Percentiles rank a stretch among this genome's conserved stretches.
Conservation (phyloP, 495 filamentous ascomycete genomes). For the Aspergillus sclerotiicarbonarius region DNA sequence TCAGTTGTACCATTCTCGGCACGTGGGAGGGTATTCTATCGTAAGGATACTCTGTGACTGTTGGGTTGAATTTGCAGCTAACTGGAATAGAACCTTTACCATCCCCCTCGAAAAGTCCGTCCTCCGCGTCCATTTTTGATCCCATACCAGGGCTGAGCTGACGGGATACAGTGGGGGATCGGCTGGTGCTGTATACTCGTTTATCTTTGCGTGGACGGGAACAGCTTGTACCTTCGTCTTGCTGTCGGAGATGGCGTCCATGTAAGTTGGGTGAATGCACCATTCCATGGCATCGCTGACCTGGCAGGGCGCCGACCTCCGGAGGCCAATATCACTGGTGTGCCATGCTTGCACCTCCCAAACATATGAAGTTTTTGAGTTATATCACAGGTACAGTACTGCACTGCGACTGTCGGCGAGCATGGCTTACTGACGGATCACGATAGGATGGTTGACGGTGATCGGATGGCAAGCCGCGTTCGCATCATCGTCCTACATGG, state of each 20-base stretch:
- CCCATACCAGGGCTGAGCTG: neutral
- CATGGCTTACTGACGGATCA: neutral
- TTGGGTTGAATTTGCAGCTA: neutral
- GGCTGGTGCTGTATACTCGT: slow-evolving; percentile 52
- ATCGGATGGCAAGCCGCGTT: slow-evolving; percentile 47
- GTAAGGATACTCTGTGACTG: slow-evolving; percentile 19
- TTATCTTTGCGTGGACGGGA: slow-evolving; percentile 47
- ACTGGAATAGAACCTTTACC: slow-evolving; percentile 28
- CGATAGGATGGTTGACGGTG: slow-evolving; percentile 44
- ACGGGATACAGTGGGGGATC: slow-evolving; percentile 42
- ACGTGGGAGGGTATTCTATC: slow-evolving; percentile 49
- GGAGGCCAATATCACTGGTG: slow-evolving; percentile 56
- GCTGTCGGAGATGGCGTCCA: slow-evolving; percentile 43
- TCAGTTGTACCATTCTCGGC: slow-evolving; percentile 49
- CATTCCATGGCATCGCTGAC: neutral
- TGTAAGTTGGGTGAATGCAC: slow-evolving; percentile 21
- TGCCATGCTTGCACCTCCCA: slow-evolving; percentile 44
- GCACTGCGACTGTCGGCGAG: neutral
- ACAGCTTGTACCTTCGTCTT: slow-evolving; percentile 28
- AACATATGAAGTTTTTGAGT: slow-evolving; percentile 39
- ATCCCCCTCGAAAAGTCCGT: slow-evolving; percentile 36
- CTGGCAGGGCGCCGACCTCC: slow-evolving; percentile 43
- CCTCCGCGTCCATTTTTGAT: neutral
- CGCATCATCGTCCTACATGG: slow-evolving; percentile 40
- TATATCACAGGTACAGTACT: slow-evolving; percentile 44